Evolutionary conservation across 78 protist genomes (phyloP).

Genomic region (Ministeria vibrans): DNA sequence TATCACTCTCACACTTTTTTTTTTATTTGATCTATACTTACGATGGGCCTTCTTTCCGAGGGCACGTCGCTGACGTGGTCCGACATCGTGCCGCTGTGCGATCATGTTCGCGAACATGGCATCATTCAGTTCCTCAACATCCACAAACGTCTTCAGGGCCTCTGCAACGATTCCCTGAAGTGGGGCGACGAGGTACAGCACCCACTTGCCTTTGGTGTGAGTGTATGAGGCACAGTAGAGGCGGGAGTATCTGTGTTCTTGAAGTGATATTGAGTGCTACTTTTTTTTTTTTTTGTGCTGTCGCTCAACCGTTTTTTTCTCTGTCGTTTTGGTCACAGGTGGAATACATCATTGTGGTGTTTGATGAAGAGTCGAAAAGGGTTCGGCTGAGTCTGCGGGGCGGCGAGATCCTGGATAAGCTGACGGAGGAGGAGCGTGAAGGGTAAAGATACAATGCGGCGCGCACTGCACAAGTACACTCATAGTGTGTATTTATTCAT

Average conservation of each 20-base stretch:
- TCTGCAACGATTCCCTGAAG: background rate
- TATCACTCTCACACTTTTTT: too few relatives aligned
- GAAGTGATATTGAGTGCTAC: background rate
- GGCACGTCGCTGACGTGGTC: background rate
- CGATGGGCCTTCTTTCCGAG: background rate
- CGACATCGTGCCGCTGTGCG: background rate
- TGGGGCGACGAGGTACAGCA: conserved; percentile 3
- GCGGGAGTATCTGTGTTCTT: background rate
- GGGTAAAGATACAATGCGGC: too few relatives aligned
- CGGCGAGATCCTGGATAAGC: background rate
- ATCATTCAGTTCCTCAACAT: background rate
- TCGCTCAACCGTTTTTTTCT: background rate
- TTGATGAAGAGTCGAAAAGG: background rate
- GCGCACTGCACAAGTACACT: too few relatives aligned
- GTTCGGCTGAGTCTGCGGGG: background rate
- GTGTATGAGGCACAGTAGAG: background rate
- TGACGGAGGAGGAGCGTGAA: background rate
- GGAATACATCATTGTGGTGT: background rate
- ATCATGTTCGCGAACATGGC: conserved; percentile 2
- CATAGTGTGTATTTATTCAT: background rate
- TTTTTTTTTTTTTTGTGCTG: background rate
- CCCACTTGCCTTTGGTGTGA: background rate
- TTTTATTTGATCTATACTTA: too few relatives aligned
- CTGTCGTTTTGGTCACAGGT: background rate
- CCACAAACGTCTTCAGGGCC: background rate